These are phyloP conservation scores for Stevia rebaudiana DNA, from an alignment of 140 eudicot genomes.

Conservation along the genomic window DNA sequence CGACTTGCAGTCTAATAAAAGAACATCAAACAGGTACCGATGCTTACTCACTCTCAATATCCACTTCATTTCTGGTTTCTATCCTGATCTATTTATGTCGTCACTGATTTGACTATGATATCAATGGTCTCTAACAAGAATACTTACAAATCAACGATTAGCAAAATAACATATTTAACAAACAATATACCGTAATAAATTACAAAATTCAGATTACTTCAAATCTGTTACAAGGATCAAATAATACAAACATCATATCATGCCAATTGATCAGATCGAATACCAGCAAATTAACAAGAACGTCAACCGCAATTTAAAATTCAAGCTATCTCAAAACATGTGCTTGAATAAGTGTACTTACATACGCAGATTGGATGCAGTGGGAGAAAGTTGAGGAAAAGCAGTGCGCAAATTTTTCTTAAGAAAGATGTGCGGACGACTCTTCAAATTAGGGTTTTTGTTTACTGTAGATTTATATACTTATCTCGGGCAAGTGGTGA, in stretches of 20 bases:
- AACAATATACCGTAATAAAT: background rate
- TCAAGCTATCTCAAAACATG: background rate
- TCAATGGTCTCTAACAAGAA: background rate
- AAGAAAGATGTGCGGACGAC: conserved; percentile 7
- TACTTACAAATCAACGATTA: background rate
- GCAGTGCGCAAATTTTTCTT: conserved; percentile 11
- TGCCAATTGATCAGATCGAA: conserved; percentile 3
- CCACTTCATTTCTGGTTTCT: background rate
- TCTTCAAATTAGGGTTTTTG: conserved; percentile 26
- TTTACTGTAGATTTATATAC: conserved; percentile 9
- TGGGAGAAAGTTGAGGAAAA: conserved; percentile 2
- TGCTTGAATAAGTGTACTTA: conserved; percentile 1
- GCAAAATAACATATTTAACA: background rate
- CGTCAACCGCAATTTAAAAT: background rate
- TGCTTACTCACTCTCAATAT: background rate
- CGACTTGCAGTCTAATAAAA: background rate
- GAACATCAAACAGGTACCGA: background rate
- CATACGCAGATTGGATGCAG: background rate
- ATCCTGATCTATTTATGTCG: background rate
- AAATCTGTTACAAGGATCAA: background rate
- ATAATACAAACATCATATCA: background rate
- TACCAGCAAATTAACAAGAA: background rate
- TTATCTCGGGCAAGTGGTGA: conserved; percentile 15
- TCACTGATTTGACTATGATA: background rate
- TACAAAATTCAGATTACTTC: background rate